Base-by-base conservation (phyloP, 768 basidiomycete species). In the Pisolithus albus region DNA sequence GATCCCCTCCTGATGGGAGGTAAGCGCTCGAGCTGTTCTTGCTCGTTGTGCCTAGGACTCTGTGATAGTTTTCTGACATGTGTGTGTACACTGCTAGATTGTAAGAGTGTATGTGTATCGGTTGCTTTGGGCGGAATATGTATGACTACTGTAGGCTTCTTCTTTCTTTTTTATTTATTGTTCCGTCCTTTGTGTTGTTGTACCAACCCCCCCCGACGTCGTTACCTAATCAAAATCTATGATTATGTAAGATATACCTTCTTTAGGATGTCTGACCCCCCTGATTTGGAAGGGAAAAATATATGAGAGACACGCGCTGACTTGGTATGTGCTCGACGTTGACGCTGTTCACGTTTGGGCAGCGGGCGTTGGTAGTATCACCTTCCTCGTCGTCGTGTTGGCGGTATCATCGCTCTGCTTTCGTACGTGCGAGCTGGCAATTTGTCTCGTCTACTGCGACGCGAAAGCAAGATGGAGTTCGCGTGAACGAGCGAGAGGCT, bases 1-100 rank as follows among this genome's bases (percentile, higher is more conserved):
- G 50, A 21, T 48, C 44, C 26, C 26, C 26, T 19, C 30, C 50
- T 4, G 28, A 42, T n/a, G 55, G 55, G n/a, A 57, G 56, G 53
- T 61, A 24, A 46, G 11, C 21, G 26, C 11, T 24, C 10, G 21
- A 24, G 15, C 15, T 19, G 16, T 7, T n/a, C n/a, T 18, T 9
- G n/a, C 30, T 30, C 30, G 30, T 30, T 9, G 30, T 30, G 8
- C 30, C 8, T 5, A 26, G n/a, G 18, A 23, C 5, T 23, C 18
- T 18, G 18, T 41, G 40, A 2, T n/a, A n/a, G 21, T 18, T 41
- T n/a, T 41, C 23, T 18, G 40, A 41, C 11, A 41, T 19, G 40
- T n/a, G n/a, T n/a, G 4, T 26, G 26, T 26, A 23, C 23, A 15
- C 23, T 41, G n/a, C 18, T 41, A 41, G n/a, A 18, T 11, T 41